These are phyloP conservation scores for Penicillium goetzii DNA, from an alignment of 495 filamentous ascomycete species.

Conservation along the genomic window DNA sequence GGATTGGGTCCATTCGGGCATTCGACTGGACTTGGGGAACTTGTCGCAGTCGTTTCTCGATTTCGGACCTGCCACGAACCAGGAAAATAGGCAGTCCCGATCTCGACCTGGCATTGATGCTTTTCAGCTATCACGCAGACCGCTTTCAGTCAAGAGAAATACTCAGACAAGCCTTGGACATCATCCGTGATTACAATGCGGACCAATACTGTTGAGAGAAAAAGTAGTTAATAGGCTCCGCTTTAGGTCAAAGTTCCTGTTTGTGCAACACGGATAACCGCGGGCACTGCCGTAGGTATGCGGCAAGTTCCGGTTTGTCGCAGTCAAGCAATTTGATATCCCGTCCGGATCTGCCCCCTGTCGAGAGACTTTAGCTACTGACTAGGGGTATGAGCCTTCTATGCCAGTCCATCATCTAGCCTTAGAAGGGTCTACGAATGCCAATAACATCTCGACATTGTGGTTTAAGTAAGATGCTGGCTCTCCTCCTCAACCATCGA, in stretches of 20 bases:
- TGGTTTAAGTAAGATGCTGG: neutral
- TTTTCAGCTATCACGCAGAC: neutral
- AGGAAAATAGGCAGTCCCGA: neutral
- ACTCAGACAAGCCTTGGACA: neutral
- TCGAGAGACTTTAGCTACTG: neutral
- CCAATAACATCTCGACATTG: neutral
- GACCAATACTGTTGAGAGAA: neutral
- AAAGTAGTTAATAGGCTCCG: neutral
- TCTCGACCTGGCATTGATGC: neutral
- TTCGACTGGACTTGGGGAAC: neutral
- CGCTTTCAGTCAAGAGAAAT: neutral
- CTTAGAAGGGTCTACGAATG: neutral
- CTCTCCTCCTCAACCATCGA: neutral
- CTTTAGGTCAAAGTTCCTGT: neutral
- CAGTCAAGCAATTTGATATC: neutral
- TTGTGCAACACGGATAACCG: neutral
- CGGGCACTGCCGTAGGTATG: neutral
- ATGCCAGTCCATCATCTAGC: neutral
- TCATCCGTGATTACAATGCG: neutral
- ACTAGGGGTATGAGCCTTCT: neutral
- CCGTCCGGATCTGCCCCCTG: neutral
- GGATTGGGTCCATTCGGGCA: too few relatives aligned
- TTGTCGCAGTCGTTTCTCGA: neutral
- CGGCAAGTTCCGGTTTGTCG: neutral
- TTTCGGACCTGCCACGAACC: neutral